phyloP scores from a whole-genome alignment of 2,329 filamentous ascomycete genomes.

The Metarhizium anisopliae region DNA sequence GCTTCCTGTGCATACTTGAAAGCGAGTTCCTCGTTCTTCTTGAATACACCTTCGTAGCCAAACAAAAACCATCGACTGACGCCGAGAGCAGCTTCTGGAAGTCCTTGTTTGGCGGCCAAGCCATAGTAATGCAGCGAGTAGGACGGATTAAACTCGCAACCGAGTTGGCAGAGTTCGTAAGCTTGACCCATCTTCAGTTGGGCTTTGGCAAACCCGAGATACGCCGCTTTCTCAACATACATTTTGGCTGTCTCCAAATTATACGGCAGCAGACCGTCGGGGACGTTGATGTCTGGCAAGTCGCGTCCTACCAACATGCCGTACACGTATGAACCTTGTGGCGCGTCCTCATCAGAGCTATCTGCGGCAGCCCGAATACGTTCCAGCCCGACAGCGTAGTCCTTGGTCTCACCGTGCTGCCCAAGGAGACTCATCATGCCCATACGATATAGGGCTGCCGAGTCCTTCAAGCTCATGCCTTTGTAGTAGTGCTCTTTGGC shows the following conservation, averaged over 20 bases:
- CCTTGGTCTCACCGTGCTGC: conserved; percentile 82
- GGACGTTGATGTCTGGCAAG: conserved; percentile 80
- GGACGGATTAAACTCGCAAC: conserved; percentile 89
- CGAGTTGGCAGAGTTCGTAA: conserved; percentile 87
- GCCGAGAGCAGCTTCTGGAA: conserved; percentile 87
- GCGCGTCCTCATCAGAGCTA: conserved; percentile 88
- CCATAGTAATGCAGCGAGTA: conserved; percentile 94
- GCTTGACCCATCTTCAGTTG: conserved; percentile 96
- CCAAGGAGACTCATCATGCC: conserved; percentile 97
- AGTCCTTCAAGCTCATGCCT: conserved; percentile 73
- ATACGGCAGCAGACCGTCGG: conserved; percentile 57
- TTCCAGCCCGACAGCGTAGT: conserved; percentile 68
- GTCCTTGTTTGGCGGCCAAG: conserved; percentile 82
- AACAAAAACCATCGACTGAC: conserved; percentile 99
- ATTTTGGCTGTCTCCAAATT: conserved; percentile 67
- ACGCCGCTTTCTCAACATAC: conserved; percentile 94
- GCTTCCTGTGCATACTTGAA: conserved; percentile 87
- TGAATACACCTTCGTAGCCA: conserved; percentile 83
- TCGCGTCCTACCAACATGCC: conserved; percentile 91
- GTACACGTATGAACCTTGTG: conserved; percentile 90
- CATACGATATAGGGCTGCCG: conserved; percentile 75
- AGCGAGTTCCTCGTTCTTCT: conserved; percentile 91
- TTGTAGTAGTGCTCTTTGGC: conserved; percentile 84
- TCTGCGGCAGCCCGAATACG: conserved; percentile 78
- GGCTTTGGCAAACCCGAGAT: conserved; percentile 89